Evolutionary conservation across 805 yeast species (phyloP).

Genomic region (Wickerhamiella musiphila): DNA sequence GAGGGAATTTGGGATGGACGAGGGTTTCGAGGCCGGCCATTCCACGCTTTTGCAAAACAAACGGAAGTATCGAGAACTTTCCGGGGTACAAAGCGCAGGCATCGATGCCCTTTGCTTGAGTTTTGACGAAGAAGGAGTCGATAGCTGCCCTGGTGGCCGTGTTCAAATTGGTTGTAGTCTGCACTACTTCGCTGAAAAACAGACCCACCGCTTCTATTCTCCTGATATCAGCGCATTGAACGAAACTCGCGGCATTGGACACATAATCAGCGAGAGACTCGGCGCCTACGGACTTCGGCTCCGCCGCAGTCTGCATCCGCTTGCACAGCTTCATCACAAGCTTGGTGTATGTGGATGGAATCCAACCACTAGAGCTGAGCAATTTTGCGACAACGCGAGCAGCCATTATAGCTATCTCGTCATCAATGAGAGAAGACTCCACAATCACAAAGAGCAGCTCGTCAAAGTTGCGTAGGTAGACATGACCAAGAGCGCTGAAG

Average conservation of each 20-base stretch:
- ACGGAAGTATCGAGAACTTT: slow-evolving; percentile 50
- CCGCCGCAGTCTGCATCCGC: slow-evolving; percentile 30
- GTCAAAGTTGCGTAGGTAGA: slow-evolving; percentile 11
- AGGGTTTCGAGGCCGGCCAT: slow-evolving; percentile 12
- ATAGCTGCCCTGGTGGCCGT: slow-evolving; percentile 47
- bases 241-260: slow-evolving; percentile 9
- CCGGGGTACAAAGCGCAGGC: slow-evolving; percentile 55
- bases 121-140: slow-evolving; percentile 24
- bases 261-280: slow-evolving; percentile 18
- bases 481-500: slow-evolving; percentile 2
- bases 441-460: slow-evolving; percentile 6
- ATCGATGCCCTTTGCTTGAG: slow-evolving; percentile 24
- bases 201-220: slow-evolving; percentile 17
- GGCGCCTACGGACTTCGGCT: slow-evolving; percentile 24
- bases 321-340: slow-evolving; percentile 8
- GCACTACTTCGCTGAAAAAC: slow-evolving; percentile 35
- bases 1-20: slow-evolving; percentile 17
- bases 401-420: slow-evolving; percentile 1
- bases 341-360: slow-evolving; percentile 7
- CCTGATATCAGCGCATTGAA: slow-evolving; percentile 16
- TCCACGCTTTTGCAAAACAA: slow-evolving; percentile 27
- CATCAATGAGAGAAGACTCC: slow-evolving; percentile 10
- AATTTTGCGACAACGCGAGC: slow-evolving; percentile 4
- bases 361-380: slow-evolving; percentile 6
- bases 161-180: slow-evolving; percentile 33